Percentiles rank a stretch among this genome's conserved stretches.
Evolutionary conservation across 1,284 basidiomycete genomes (phyloP).

Genomic region (Ustanciosporium gigantosporum): DNA sequence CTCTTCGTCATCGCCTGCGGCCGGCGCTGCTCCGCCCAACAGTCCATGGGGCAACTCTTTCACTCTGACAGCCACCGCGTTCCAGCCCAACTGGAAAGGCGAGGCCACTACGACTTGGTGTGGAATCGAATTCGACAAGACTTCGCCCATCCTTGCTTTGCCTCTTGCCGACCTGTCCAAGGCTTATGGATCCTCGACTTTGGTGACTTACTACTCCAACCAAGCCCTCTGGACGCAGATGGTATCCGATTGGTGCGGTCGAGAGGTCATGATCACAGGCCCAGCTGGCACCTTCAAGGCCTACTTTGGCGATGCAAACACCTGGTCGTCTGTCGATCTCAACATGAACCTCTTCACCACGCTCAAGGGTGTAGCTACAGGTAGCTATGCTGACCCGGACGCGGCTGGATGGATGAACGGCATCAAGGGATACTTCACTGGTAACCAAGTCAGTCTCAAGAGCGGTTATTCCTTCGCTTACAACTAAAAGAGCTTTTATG

Average conservation of each 20-base stretch:
- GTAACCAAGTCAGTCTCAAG: slow-evolving; percentile 20
- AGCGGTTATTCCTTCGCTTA: slow-evolving; percentile 24
- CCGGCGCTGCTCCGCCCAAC: slow-evolving; percentile 29
- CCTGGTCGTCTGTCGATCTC: slow-evolving; percentile 33
- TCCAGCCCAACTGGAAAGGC: slow-evolving; percentile 41
- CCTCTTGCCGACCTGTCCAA: slow-evolving; percentile 31
- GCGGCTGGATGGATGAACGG: slow-evolving; percentile 26
- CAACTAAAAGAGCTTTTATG: no score
- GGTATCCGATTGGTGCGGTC: slow-evolving; percentile 35
- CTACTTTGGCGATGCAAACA: slow-evolving; percentile 37
- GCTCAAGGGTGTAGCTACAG: slow-evolving; percentile 18
- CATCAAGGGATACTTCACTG: slow-evolving; percentile 36
- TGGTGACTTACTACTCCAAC: slow-evolving; percentile 36
- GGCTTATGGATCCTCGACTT: slow-evolving; percentile 14
- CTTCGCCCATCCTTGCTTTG: slow-evolving; percentile 28
- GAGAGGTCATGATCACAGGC: slow-evolving; percentile 23
- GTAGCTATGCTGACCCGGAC: slow-evolving; percentile 19
- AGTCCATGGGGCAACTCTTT: slow-evolving; percentile 38
- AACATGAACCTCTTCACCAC: slow-evolving; percentile 37
- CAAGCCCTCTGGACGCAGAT: slow-evolving; percentile 22
- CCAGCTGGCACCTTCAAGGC: slow-evolving; percentile 32
- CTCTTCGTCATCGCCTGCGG: slow-evolving; percentile 2
- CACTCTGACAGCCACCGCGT: slow-evolving; percentile 31
- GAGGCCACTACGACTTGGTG: slow-evolving; percentile 42
- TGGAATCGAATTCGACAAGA: slow-evolving; percentile 33